Conservation (phyloP, 2,329 filamentous ascomycete genomes). For the Diatrype stigma region DNA sequence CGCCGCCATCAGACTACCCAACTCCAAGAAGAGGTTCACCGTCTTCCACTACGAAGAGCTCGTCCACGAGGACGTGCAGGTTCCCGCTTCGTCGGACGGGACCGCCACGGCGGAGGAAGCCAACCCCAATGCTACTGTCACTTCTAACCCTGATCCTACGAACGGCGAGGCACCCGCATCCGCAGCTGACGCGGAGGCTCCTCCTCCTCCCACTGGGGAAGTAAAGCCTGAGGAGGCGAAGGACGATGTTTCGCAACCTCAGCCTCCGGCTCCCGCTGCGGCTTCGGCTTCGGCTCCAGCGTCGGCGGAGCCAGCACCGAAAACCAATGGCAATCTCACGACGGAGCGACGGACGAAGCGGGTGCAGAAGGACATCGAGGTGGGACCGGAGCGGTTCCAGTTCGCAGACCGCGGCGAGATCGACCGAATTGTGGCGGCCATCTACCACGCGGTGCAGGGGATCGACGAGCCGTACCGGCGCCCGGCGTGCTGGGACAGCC, state of each 20-base stretch:
- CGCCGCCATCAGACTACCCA: slow-evolving; percentile 61
- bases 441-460: slow-evolving; percentile 77
- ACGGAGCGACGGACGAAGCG: slow-evolving; percentile 49
- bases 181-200: background rate
- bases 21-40: slow-evolving; percentile 65
- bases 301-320: slow-evolving; percentile 22
- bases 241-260: slow-evolving; percentile 12
- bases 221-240: slow-evolving; percentile 14
- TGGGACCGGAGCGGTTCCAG: slow-evolving; percentile 71
- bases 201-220: slow-evolving; percentile 3
- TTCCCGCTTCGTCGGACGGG: slow-evolving; percentile 28
- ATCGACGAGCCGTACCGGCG: slow-evolving; percentile 83
- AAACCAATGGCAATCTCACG: slow-evolving; percentile 13
- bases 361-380: slow-evolving; percentile 65
- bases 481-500: slow-evolving; percentile 82
- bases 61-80: slow-evolving; percentile 48
- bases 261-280: slow-evolving; percentile 9
- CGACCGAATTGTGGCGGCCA: slow-evolving; percentile 76
- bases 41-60: slow-evolving; percentile 72
- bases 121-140: background rate
- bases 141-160: background rate
- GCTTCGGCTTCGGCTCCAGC: background rate
- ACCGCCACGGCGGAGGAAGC: slow-evolving; percentile 14
- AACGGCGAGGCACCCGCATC: slow-evolving; percentile 12
- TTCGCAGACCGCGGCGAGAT: slow-evolving; percentile 68